These are phyloP conservation scores for Fragaria vesca DNA, from an alignment of 306 rosid genomes.

Conservation along the genomic window DNA sequence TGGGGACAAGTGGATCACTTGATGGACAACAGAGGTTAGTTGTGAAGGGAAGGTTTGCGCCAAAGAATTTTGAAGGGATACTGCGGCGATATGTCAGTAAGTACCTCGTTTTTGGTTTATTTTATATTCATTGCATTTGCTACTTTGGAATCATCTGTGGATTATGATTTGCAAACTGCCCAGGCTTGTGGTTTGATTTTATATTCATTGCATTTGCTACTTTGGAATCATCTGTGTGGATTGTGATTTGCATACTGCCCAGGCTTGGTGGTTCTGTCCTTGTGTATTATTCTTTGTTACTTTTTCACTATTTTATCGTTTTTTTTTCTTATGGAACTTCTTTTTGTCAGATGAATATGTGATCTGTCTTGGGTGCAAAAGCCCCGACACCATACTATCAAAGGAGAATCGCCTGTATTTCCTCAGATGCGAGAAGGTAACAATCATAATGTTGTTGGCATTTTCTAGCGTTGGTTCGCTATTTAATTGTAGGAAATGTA, in stretches of 20 bases:
- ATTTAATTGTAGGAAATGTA: background rate
- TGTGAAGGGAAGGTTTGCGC: conserved; percentile 96
- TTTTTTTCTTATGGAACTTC: conserved; percentile 1
- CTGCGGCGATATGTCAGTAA: conserved; percentile 88
- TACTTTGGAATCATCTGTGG: background rate
- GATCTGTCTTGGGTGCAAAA: conserved; percentile 20
- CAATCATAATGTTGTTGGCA: background rate
- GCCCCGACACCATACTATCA: conserved; percentile 91
- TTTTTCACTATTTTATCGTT: background rate
- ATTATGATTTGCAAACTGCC: background rate
- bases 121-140: conserved; percentile 4
- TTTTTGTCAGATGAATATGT: conserved; percentile 55
- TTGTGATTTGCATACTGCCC: background rate
- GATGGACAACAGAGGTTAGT: conserved; percentile 96
- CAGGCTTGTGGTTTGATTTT: conserved; percentile 6
- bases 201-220: conserved; percentile 1
- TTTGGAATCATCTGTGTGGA: background rate
- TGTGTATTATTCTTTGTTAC: background rate
- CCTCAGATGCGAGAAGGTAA: conserved; percentile 96
- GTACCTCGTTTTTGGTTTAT: conserved; percentile 25
- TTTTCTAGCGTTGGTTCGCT: background rate
- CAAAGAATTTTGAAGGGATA: conserved; percentile 95
- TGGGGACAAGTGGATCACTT: conserved; percentile 97
- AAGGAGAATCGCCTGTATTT: conserved; percentile 97
- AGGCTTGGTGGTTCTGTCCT: background rate